A percentile compares a stretch with the other conserved stretches of the same genome.
Conservation (phyloP, 1,139 yeast genomes). For the Yamadazyma buinensis region DNA sequence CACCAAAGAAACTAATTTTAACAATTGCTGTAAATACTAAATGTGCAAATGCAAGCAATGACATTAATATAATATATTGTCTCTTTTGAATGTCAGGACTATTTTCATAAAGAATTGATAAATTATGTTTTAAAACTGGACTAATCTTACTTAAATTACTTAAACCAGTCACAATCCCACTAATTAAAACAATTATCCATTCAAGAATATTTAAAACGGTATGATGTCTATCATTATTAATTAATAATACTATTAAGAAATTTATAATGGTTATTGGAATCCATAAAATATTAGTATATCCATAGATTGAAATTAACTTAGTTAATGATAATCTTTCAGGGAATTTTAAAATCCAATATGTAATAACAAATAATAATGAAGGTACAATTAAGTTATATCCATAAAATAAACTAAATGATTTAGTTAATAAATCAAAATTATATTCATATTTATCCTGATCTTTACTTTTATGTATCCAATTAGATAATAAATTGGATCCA, state of each 20-base stretch:
- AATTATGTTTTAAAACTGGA: slow-evolving; percentile 36
- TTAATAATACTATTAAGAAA: slow-evolving; percentile 43
- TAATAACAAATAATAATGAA: slow-evolving; percentile 41
- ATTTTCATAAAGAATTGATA: slow-evolving; percentile 26
- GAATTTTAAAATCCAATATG: slow-evolving; percentile 43
- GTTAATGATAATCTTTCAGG: slow-evolving; percentile 38
- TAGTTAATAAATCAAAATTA: slow-evolving; percentile 58
- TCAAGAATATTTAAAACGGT: slow-evolving; percentile 34
- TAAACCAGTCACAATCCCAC: slow-evolving; percentile 47
- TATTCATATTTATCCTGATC: slow-evolving; percentile 48
- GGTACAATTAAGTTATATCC: slow-evolving; percentile 73
- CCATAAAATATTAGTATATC: slow-evolving; percentile 79
- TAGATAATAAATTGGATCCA: slow-evolving; percentile 36
- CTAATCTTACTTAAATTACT: slow-evolving; percentile 44
- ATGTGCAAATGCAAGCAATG: slow-evolving; percentile 34
- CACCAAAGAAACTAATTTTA: slow-evolving; percentile 50
- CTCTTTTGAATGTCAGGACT: slow-evolving; percentile 18
- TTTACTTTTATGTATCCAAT: slow-evolving; percentile 42
- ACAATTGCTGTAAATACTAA: slow-evolving; percentile 42
- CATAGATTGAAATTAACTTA: slow-evolving; percentile 58
- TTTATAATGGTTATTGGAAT: slow-evolving; percentile 67
- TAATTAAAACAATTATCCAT: slow-evolving; percentile 45
- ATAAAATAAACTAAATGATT: slow-evolving; percentile 64
- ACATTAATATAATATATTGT: slow-evolving; percentile 20
- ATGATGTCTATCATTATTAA: slow-evolving; percentile 34